Evolutionary conservation across 2,329 filamentous ascomycete genomes (phyloP).

Genomic region (Gliomastix tumulicola): DNA sequence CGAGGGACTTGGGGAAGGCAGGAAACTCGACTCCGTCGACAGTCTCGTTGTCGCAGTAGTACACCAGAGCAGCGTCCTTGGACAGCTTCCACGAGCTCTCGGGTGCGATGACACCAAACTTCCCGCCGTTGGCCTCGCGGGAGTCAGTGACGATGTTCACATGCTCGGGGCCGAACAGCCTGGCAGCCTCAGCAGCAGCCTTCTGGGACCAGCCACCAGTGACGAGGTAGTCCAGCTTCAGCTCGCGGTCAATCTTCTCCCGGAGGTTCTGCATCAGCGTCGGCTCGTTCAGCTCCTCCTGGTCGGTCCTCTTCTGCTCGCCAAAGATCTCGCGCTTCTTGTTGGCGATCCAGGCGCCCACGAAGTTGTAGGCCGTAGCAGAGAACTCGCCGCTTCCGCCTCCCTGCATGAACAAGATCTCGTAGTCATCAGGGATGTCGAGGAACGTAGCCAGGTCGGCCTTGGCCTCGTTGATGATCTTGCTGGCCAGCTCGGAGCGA

Average conservation of each 20-base stretch:
- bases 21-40: conserved; percentile 92
- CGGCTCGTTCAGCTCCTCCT: conserved; percentile 37
- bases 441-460: conserved; percentile 65
- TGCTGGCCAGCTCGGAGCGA: conserved; percentile 69
- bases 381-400: conserved; percentile 85
- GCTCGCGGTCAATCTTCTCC: conserved; percentile 57
- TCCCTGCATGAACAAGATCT: conserved; percentile 81
- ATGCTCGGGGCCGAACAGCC: conserved; percentile 69
- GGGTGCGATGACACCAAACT: conserved; percentile 78
- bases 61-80: conserved; percentile 65
- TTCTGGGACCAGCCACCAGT: conserved; percentile 88
- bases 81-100: conserved; percentile 72
- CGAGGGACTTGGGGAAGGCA: conserved; percentile 57
- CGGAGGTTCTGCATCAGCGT: conserved; percentile 52
- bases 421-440: conserved; percentile 80
- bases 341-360: conserved; percentile 73
- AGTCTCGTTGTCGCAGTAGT: conserved; percentile 77
- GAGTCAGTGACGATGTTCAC: conserved; percentile 75
- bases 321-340: conserved; percentile 53
- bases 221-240: conserved; percentile 83
- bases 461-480: conserved; percentile 75
- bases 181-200: conserved; percentile 73
- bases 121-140: conserved; percentile 61
- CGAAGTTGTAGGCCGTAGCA: conserved; percentile 76
- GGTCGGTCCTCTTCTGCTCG: conserved; percentile 43